Evolutionary conservation across 148 eudicot species (phyloP), one percentile per base, ranked within the genome.

Genomic region (Vaccinium macrocarpon): DNA sequence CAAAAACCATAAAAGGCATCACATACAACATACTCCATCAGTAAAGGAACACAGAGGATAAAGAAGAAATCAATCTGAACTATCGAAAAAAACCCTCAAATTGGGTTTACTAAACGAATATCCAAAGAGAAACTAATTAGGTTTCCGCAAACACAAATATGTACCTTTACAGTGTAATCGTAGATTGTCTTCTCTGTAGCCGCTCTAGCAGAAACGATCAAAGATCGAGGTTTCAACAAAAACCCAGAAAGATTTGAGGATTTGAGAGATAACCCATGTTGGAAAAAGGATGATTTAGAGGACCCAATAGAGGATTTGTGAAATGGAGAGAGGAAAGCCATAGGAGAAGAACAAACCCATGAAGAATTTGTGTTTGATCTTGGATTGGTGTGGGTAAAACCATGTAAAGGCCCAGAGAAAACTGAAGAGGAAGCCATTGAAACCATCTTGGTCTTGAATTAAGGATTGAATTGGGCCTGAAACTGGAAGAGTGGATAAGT

Each of bases 161-260:
- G 18, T 86, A 96, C 98, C 97, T 94, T 96, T 6, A 94, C 99
- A 64, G 89, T 93, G 86, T 61, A 96, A 87, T 96, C 99, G 88
- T 96, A 89, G 14, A 96, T 50, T 42, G 91, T 90, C 82, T 94
- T 92, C 81, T 87, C 94, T 2, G 99, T 90, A 62, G 98, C 93
- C 64, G 99, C 97, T 85, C 92, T 90, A 42, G 98, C 94, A 83
- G 79, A 72, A 84, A 94, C 86, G 35, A 78, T 55, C 23, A 82
- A 82, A n/a, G 87, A 89, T 53, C 84, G 88, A 16, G 90, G 82
- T 66, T 87, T 92, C 2, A 68, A 16, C 50, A 88, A 46, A 86
- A 90, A 85, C 92, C 96, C 91, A 83, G 83, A 82, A 82, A 88
- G 9, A 85, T 71, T 85, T 27, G 87, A 76, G 48, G 89, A 80